A percentile compares a stretch with the other conserved stretches of the same genome.
phyloP scores from a whole-genome alignment of 75 land plant genomes.

The Chamaecyparis obtusa region DNA sequence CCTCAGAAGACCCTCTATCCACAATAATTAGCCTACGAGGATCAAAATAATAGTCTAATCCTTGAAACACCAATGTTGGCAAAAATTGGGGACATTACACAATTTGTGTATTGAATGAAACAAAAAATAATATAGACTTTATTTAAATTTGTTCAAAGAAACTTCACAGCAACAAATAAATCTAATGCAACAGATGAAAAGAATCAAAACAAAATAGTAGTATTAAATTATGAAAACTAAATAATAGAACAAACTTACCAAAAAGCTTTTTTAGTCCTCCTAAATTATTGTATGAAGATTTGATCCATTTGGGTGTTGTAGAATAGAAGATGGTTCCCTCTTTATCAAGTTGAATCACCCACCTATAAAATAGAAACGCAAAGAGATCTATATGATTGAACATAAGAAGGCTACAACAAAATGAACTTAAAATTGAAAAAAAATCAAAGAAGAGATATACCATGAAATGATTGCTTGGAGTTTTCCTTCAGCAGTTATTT shows the following conservation, averaged over 20 bases:
- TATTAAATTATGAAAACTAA: constrained; percentile 10
- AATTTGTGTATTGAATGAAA: not conserved
- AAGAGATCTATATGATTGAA: not conserved
- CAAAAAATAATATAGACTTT: not conserved
- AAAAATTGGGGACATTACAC: no score
- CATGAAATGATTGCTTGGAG: constrained; percentile 85
- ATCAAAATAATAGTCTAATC: no score
- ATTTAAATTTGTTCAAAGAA: not conserved
- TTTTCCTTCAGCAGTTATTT: constrained; percentile 48
- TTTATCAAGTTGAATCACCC: constrained; percentile 89
- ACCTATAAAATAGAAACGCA: constrained; percentile 47
- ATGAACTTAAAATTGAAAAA: not conserved
- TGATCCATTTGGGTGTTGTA: constrained; percentile 84
- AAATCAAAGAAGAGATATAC: constrained; percentile 32
- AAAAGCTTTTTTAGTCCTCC: not conserved
- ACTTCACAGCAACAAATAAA: not conserved
- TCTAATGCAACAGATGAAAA: no score
- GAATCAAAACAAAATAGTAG: not conserved
- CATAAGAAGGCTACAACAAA: not conserved
- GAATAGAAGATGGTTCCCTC: constrained; percentile 83
- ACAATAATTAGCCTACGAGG: no score
- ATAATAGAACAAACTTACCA: constrained; percentile 12
- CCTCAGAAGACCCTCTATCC: no score
- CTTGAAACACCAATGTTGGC: no score
- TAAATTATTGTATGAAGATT: constrained; percentile 3